Conservation (phyloP, 2,329 filamentous ascomycete genomes). For the Botrytis galanthina region DNA sequence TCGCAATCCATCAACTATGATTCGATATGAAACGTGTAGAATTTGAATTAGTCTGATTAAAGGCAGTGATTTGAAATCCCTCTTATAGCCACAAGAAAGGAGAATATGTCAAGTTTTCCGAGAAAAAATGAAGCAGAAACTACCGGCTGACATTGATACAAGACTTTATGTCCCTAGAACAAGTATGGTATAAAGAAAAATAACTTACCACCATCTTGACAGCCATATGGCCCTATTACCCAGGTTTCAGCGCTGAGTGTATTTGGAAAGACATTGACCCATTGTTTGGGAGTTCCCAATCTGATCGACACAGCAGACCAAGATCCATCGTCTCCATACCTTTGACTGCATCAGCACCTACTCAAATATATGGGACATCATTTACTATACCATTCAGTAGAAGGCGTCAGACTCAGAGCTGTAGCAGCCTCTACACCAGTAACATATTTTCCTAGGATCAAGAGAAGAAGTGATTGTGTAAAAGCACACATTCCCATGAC, state of each 20-base stretch:
- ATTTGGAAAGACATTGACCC: conserved; percentile 58
- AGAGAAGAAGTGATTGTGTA: neutral
- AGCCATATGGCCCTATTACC: conserved; percentile 61
- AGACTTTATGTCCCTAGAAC: neutral
- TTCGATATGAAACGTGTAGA: too few relatives aligned
- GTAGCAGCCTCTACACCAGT: conserved; percentile 14
- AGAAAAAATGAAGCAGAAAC: neutral
- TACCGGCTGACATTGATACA: neutral
- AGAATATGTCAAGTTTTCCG: neutral
- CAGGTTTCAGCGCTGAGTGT: conserved; percentile 71
- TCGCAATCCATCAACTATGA: neutral
- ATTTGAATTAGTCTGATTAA: neutral
- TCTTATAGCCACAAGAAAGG: neutral
- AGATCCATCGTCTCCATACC: conserved; percentile 64
- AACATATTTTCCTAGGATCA: neutral
- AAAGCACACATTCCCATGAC: neutral
- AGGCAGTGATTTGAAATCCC: neutral
- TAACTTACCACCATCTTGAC: conserved; percentile 37
- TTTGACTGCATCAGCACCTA: conserved; percentile 33
- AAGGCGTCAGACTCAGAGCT: conserved; percentile 34
- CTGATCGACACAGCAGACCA: conserved; percentile 70
- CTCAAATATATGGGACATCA: too few relatives aligned
- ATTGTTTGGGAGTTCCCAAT: conserved; percentile 53
- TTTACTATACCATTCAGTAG: conserved; percentile 31
- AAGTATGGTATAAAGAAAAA: neutral